Conservation (phyloP, 73 alveolate genomes). For the Paramecium bursaria region DNA sequence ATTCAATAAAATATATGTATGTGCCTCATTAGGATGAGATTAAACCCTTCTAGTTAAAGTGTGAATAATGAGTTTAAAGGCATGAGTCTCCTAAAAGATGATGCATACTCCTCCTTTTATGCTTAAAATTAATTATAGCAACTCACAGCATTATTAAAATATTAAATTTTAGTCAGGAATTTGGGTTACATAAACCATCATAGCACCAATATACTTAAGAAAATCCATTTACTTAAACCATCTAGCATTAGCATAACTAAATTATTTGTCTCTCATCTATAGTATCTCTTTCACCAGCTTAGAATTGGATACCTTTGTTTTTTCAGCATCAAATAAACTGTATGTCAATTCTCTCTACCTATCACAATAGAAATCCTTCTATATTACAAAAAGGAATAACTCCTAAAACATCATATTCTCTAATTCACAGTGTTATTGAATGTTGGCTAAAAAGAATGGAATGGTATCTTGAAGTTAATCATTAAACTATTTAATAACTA, state of each 20-base stretch:
- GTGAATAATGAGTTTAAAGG: constrained; percentile 33
- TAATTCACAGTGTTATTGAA: constrained; percentile 28
- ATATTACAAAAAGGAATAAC: constrained; percentile 23
- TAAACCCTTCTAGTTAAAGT: neutral
- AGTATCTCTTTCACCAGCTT: constrained; percentile 34
- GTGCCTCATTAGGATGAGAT: neutral
- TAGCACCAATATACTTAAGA: constrained; percentile 50
- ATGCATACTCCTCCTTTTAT: constrained; percentile 43
- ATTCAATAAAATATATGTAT: constrained; percentile 43
- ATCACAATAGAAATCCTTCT: constrained; percentile 54
- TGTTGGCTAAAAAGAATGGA: neutral
- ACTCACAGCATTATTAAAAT: constrained; percentile 32
- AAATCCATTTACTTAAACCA: constrained; percentile 56
- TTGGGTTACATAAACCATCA: constrained; percentile 21
- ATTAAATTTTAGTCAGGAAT: no score
- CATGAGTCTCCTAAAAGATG: constrained; percentile 25
- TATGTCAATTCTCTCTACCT: constrained; percentile 39
- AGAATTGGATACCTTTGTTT: constrained; percentile 39
- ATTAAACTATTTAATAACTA: no score
- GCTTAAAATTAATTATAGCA: neutral
- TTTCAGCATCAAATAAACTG: constrained; percentile 59
- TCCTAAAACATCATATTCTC: constrained; percentile 19
- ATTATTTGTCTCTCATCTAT: neutral
- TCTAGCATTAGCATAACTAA: constrained; percentile 47
- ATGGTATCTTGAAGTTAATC: constrained; percentile 16